Conservation (phyloP, 2,329 filamentous ascomycete genomes). For the Epichloe elymi region DNA sequence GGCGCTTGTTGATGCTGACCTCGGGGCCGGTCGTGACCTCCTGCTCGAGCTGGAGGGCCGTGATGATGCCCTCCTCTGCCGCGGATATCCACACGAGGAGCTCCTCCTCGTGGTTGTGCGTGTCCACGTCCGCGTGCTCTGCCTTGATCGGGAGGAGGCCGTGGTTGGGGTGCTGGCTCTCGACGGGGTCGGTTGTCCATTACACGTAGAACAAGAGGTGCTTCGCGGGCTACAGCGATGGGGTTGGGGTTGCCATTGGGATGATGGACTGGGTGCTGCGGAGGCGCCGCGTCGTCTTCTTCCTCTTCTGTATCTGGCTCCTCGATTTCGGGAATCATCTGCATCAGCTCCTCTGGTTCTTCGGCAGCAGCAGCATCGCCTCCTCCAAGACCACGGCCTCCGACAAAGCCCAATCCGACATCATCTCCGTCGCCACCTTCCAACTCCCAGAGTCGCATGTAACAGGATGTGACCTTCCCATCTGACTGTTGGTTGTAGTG, state of each 20-base stretch:
- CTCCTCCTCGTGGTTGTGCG: neutral
- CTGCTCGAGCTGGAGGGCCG: neutral
- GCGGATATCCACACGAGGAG: neutral
- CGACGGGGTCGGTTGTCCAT: slow-evolving; percentile 24
- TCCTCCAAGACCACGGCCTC: slow-evolving; percentile 16
- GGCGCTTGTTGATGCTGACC: neutral
- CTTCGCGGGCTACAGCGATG: slow-evolving; percentile 39
- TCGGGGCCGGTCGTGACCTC: neutral
- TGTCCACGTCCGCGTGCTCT: neutral
- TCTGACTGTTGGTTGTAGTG: slow-evolving; percentile 64
- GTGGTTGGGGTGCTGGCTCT: slow-evolving; percentile 6
- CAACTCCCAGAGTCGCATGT: slow-evolving; percentile 79
- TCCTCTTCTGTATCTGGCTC: slow-evolving; percentile 12
- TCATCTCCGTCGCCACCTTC: slow-evolving; percentile 62
- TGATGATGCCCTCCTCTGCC: neutral
- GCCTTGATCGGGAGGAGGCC: neutral
- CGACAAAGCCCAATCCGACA: slow-evolving; percentile 31
- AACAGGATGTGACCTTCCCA: slow-evolving; percentile 51
- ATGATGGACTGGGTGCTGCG: slow-evolving; percentile 16
- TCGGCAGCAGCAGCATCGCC: neutral
- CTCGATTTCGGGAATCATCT: slow-evolving; percentile 5
- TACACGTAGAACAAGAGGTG: slow-evolving; percentile 42
- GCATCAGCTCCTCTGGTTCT: neutral
- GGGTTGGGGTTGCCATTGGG: slow-evolving; percentile 15
- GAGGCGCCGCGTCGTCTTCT: slow-evolving; percentile 13